Evolutionary conservation across 352 stramenopile genomes (phyloP).

Genomic region (Pythium guiyangense): DNA sequence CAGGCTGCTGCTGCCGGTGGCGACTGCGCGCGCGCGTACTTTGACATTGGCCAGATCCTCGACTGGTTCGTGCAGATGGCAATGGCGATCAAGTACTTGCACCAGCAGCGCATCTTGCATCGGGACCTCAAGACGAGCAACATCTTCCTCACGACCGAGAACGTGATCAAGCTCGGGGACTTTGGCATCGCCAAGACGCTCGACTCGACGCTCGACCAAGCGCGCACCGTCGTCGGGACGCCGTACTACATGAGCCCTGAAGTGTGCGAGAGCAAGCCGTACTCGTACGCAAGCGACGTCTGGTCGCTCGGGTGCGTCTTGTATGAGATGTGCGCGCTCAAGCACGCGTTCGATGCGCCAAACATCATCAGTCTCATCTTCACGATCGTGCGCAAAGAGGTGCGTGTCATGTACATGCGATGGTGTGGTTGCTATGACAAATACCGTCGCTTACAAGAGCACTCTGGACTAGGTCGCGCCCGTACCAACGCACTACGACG

Average conservation of each 20-base stretch:
- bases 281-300: slow-evolving; percentile 90
- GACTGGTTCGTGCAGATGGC: slow-evolving; percentile 94
- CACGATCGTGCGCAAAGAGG: slow-evolving; percentile 82
- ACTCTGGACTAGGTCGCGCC: slow-evolving; percentile 30
- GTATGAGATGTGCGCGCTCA: slow-evolving; percentile 86
- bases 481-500: slow-evolving; percentile 54
- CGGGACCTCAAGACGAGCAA: slow-evolving; percentile 95
- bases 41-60: slow-evolving; percentile 58
- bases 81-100: slow-evolving; percentile 93
- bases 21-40: slow-evolving; percentile 33
- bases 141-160: slow-evolving; percentile 82
- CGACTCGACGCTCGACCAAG: slow-evolving; percentile 80
- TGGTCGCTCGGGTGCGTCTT: slow-evolving; percentile 91
- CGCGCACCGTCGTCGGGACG: slow-evolving; percentile 88
- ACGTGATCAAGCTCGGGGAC: slow-evolving; percentile 91
- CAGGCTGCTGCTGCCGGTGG: slow-evolving; percentile 4
- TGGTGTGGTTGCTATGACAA: neutral
- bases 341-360: slow-evolving; percentile 80
- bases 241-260: slow-evolving; percentile 94
- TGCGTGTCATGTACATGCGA: slow-evolving; percentile 12
- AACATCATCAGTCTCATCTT: slow-evolving; percentile 83
- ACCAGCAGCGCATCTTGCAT: slow-evolving; percentile 89
- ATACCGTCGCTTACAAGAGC: neutral
- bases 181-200: slow-evolving; percentile 91
- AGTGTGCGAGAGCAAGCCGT: slow-evolving; percentile 90